phyloP scores from a whole-genome alignment of 129 eudicot genomes.

The Arctium minus region DNA sequence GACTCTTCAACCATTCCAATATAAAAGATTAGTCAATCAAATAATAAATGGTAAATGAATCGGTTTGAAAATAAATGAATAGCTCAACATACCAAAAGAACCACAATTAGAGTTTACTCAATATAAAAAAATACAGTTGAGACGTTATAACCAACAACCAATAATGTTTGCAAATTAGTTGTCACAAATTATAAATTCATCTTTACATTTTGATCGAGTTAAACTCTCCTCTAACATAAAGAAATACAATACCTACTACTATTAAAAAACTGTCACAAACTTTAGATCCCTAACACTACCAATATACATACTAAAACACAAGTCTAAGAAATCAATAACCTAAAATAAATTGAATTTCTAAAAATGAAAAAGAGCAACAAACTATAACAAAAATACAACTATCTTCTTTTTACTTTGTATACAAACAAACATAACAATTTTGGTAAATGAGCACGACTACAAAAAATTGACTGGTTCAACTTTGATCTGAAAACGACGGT shows the following conservation, averaged over 20 bases:
- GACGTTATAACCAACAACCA: neutral
- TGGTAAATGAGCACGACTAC: neutral
- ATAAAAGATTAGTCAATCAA: no score
- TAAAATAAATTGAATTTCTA: neutral
- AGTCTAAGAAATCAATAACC: neutral
- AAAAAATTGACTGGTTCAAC: neutral
- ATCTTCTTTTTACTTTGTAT: neutral
- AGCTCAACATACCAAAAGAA: neutral
- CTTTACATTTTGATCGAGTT: neutral
- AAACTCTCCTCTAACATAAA: neutral
- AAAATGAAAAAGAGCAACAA: neutral
- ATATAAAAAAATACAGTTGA: no score
- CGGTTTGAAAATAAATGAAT: no score
- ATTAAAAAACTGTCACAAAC: neutral
- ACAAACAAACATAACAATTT: neutral
- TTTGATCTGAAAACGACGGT: neutral
- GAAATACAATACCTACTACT: neutral
- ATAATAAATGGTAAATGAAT: no score
- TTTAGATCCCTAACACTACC: neutral
- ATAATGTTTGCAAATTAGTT: neutral
- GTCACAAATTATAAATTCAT: neutral
- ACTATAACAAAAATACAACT: neutral
- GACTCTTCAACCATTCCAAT: no score
- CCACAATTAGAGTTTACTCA: neutral
- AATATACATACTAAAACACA: conserved; percentile 5